phyloP scores from a whole-genome alignment of 2,329 filamentous ascomycete genomes.

The Penicillium sp. region DNA sequence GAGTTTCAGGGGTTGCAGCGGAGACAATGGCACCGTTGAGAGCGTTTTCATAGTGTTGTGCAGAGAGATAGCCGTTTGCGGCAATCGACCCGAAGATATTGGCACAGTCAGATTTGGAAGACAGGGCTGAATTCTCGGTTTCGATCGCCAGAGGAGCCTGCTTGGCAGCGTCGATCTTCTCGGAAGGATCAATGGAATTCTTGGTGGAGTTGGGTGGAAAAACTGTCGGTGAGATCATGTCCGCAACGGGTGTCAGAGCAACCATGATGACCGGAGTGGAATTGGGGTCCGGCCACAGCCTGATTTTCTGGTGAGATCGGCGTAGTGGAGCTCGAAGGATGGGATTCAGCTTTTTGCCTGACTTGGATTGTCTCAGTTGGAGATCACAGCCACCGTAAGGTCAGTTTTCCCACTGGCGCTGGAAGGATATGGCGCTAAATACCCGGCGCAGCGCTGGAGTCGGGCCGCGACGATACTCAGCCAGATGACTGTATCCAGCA shows the following conservation, averaged over 20 bases:
- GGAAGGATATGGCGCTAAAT: constrained; percentile 21
- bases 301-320: too few species aligned
- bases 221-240: constrained; percentile 6
- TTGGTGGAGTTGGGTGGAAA: constrained; percentile 8
- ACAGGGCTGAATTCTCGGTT: background rate
- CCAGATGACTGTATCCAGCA: constrained; percentile 21
- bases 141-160: constrained; percentile 1
- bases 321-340: too few species aligned
- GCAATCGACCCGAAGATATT: constrained; percentile 8
- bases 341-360: too few species aligned
- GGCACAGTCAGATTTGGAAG: constrained; percentile 9
- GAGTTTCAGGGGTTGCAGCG: background rate
- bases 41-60: constrained; percentile 7
- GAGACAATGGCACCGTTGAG: constrained; percentile 1
- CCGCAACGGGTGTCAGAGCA: constrained; percentile 15
- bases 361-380: too few species aligned
- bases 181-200: constrained; percentile 4
- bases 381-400: too few species aligned
- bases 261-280: constrained; percentile 19
- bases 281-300: too few species aligned
- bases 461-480: background rate
- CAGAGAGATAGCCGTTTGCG: constrained; percentile 18
- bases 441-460: constrained; percentile 3
- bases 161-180: constrained; percentile 2
- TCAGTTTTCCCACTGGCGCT: background rate